These are phyloP conservation scores for Xylariaceae sp. DNA, from an alignment of 2,329 filamentous ascomycete genomes.

Conservation along the genomic window DNA sequence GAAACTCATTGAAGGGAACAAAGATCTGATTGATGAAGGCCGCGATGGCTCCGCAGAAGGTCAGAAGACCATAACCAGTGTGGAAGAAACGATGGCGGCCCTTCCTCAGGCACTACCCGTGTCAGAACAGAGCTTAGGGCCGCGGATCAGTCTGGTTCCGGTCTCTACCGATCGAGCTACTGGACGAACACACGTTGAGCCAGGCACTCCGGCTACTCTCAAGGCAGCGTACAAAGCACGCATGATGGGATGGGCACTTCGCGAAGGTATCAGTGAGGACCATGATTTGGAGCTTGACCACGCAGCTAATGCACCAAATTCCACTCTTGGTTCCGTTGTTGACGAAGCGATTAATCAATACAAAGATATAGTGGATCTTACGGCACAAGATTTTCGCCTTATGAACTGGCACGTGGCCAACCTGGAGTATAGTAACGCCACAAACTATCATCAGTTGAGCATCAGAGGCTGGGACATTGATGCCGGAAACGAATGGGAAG, in stretches of 20 bases:
- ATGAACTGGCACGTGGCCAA: conserved; percentile 99
- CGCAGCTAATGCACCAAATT: conserved; percentile 60
- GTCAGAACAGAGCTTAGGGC: conserved; percentile 52
- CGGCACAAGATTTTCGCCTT: conserved; percentile 80
- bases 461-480: conserved; percentile 95
- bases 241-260: conserved; percentile 79
- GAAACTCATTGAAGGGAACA: conserved; percentile 77
- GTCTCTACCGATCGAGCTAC: conserved; percentile 68
- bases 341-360: conserved; percentile 91
- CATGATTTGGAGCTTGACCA: conserved; percentile 69
- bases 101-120: conserved; percentile 55
- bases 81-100: conserved; percentile 67
- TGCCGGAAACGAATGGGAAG: conserved; percentile 95
- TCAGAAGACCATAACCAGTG: conserved; percentile 67
- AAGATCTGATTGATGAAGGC: conserved; percentile 76
- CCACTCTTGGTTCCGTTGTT: conserved; percentile 86
- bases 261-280: conserved; percentile 58
- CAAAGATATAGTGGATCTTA: conserved; percentile 75
- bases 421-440: conserved; percentile 94
- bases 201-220: conserved; percentile 64
- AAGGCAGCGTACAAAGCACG: conserved; percentile 76
- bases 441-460: conserved; percentile 81
- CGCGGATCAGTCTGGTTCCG: conserved; percentile 56
- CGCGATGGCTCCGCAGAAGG: conserved; percentile 73
- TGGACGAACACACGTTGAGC: conserved; percentile 69